A percentile compares a stretch with the other conserved stretches of the same genome.
phyloP scores from a whole-genome alignment of 768 basidiomycete genomes.

The Gymnopilus dilepis region DNA sequence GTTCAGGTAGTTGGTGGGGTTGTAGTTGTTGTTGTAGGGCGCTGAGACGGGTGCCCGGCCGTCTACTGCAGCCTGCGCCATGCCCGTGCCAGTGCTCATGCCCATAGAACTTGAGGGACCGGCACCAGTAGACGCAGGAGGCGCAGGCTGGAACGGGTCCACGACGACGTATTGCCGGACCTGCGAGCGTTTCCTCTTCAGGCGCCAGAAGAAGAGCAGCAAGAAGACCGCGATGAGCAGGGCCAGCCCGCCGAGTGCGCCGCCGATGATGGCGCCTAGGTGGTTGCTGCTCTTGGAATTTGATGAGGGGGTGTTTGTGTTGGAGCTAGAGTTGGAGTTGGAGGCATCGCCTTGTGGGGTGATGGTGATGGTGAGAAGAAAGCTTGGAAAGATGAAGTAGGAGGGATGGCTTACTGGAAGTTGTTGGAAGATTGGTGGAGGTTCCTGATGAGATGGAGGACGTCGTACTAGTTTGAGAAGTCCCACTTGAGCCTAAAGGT shows the following conservation, averaged over 20 bases:
- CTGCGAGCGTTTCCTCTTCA: background rate
- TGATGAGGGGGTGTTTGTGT: background rate
- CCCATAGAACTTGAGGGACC: background rate
- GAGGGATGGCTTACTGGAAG: no score
- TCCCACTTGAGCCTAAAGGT: no score
- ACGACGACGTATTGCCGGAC: background rate
- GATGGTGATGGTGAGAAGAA: no score
- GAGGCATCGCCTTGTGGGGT: background rate
- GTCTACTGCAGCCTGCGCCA: background rate
- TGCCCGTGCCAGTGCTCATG: background rate
- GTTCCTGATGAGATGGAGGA: no score
- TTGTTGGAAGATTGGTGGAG: no score
- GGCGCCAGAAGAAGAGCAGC: background rate
- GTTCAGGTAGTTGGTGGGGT: no score
- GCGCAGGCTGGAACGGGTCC: background rate
- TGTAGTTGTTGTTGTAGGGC: background rate
- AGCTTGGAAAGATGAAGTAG: no score
- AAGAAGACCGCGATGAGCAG: background rate
- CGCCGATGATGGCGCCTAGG: slow-evolving; percentile 7
- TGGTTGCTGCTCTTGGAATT: background rate
- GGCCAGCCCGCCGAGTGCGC: background rate
- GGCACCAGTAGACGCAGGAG: no score
- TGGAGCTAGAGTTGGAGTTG: background rate
- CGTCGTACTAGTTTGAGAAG: no score
- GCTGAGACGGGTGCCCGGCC: background rate